Percentiles rank a stretch among this genome's conserved stretches.
These are phyloP conservation scores for Dendrothele bispora DNA, from an alignment of 768 basidiomycete species.

Conservation along the genomic window DNA sequence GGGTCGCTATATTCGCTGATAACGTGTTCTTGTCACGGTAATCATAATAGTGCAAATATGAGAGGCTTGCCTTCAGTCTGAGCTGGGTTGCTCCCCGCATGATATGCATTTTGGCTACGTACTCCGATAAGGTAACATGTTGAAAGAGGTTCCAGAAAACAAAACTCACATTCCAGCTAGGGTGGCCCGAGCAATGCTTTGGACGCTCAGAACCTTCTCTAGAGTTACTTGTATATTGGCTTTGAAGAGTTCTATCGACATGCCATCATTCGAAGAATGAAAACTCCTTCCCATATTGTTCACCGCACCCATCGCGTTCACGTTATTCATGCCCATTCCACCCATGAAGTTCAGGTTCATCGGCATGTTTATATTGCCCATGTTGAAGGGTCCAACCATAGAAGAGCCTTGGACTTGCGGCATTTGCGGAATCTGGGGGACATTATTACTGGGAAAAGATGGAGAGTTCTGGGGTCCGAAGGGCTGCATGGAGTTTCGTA, in stretches of 20 bases:
- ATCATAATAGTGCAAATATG: background rate
- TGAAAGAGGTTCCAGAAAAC: background rate
- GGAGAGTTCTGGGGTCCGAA: too few species aligned
- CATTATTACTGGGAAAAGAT: too few species aligned
- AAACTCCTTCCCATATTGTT: too few species aligned
- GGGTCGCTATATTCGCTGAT: constrained; percentile 47
- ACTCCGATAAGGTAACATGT: background rate
- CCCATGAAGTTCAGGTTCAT: too few species aligned
- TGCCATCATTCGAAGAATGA: constrained; percentile 49
- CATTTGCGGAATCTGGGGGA: too few species aligned
- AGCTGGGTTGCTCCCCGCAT: constrained; percentile 48
- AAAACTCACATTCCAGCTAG: constrained; percentile 53
- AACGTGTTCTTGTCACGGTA: too few species aligned
- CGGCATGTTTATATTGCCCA: too few species aligned
- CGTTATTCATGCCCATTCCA: too few species aligned
- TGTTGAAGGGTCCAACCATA: too few species aligned
- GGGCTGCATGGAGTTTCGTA: too few species aligned
- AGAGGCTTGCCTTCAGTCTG: constrained; percentile 51
- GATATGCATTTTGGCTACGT: constrained; percentile 61
- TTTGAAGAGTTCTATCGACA: constrained; percentile 62
- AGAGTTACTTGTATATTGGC: constrained; percentile 50
- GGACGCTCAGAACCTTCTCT: constrained; percentile 49
- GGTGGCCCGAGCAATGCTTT: constrained; percentile 46
- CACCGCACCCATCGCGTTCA: too few species aligned
- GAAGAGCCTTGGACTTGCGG: too few species aligned